These are phyloP conservation scores for Fusarium xylarioides DNA, from an alignment of 2,329 filamentous ascomycete genomes.

Conservation along the genomic window DNA sequence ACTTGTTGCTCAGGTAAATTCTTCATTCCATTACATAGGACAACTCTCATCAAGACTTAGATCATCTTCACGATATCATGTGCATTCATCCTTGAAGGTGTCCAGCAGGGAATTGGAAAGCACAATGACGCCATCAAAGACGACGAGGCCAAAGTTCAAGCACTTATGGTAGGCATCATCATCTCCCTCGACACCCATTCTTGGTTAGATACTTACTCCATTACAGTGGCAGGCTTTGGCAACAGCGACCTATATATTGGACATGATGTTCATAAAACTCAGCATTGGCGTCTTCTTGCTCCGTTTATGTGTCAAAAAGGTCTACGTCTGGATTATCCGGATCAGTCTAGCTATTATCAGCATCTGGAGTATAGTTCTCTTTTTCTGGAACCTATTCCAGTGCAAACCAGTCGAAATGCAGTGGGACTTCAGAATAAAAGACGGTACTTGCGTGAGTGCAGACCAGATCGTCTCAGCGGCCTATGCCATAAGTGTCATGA, in stretches of 20 bases:
- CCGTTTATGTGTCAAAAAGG: constrained; percentile 55
- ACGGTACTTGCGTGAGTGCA: constrained; percentile 54
- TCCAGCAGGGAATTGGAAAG: constrained; percentile 54
- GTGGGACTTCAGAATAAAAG: constrained; percentile 61
- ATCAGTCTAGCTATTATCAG: constrained; percentile 56
- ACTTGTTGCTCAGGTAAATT: constrained; percentile 57
- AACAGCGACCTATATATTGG: constrained; percentile 59
- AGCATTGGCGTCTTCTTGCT: constrained; percentile 64
- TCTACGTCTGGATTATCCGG: constrained; percentile 60
- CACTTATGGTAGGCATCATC: constrained; percentile 53
- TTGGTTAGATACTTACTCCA: constrained; percentile 12
- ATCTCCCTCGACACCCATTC: background rate
- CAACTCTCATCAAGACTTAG: constrained; percentile 40
- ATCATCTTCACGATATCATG: constrained; percentile 59
- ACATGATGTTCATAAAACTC: constrained; percentile 67
- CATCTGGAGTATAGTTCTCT: constrained; percentile 57
- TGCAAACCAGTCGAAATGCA: constrained; percentile 60
- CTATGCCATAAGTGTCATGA: constrained; percentile 62
- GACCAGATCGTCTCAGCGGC: constrained; percentile 58
- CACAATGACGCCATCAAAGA: constrained; percentile 57
- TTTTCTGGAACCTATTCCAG: constrained; percentile 63
- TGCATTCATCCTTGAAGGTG: constrained; percentile 55
- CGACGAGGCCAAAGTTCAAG: constrained; percentile 52
- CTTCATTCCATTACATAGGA: background rate
- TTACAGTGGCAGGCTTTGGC: constrained; percentile 60